These are phyloP conservation scores for Suillus spraguei DNA, from an alignment of 768 basidiomycete species.

Conservation along the genomic window DNA sequence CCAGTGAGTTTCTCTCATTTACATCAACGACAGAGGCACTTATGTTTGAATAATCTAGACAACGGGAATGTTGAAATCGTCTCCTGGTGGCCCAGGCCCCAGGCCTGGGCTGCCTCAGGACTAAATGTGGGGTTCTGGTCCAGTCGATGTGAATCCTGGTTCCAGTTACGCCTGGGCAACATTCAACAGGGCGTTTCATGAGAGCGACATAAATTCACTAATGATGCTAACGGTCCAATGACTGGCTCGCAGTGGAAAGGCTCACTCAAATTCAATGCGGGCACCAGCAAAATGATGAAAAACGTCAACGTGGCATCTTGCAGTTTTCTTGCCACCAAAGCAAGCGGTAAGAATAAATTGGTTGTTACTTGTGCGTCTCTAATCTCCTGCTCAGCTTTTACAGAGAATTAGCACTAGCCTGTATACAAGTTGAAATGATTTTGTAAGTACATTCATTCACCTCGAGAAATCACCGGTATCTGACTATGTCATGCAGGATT, in stretches of 20 bases:
- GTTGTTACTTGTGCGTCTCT: neutral
- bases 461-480: neutral
- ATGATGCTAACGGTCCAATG: conserved; percentile 2
- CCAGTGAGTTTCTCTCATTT: no score
- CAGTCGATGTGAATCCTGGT: neutral
- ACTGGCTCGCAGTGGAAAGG: neutral
- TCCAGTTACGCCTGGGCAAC: neutral
- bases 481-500: neutral
- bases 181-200: neutral
- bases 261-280: neutral
- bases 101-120: neutral
- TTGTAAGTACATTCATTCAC: neutral
- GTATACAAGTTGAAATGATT: no score
- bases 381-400: neutral
- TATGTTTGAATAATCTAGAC: no score
- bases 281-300: conserved; percentile 3
- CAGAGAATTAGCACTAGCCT: neutral
- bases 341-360: conserved; percentile 4
- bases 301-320: neutral
- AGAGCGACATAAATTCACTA: neutral
- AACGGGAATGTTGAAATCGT: neutral
- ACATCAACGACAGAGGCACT: no score
- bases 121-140: conserved; percentile 1
- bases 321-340: neutral
- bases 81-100: neutral